A percentile compares a stretch with the other conserved stretches of the same genome.
Evolutionary conservation across 306 rosid species (phyloP).

Genomic region (Crotalaria pallida): DNA sequence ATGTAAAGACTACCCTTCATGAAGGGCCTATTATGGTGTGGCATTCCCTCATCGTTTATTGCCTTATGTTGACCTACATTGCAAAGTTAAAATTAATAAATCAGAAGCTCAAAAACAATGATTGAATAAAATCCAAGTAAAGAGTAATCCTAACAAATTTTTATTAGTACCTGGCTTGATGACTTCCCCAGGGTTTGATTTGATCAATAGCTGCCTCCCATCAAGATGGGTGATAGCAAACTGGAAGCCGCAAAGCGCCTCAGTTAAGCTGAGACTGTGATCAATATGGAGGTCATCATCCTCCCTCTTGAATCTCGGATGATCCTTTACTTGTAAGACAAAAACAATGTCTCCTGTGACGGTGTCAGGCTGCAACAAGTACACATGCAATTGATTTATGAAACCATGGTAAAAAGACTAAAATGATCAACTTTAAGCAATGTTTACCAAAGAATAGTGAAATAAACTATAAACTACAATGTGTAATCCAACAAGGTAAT

Average conservation of each 20-base stretch:
- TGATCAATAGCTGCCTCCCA: slow-evolving; percentile 77
- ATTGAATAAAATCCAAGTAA: neutral
- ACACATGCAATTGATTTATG: neutral
- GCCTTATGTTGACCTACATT: slow-evolving; percentile 55
- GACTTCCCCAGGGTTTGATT: slow-evolving; percentile 79
- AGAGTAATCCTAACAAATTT: neutral
- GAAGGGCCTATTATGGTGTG: slow-evolving; percentile 54
- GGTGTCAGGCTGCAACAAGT: slow-evolving; percentile 58
- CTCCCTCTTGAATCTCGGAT: slow-evolving; percentile 54
- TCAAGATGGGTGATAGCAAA: slow-evolving; percentile 65
- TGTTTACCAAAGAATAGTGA: neutral
- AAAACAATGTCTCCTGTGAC: slow-evolving; percentile 68
- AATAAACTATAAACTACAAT: neutral
- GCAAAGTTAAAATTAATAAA: neutral
- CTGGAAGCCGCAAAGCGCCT: slow-evolving; percentile 80
- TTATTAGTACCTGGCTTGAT: slow-evolving; percentile 61
- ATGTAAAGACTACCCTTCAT: slow-evolving; percentile 61
- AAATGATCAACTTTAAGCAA: neutral
- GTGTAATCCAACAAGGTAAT: neutral
- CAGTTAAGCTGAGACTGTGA: slow-evolving; percentile 53
- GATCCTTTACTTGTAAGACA: slow-evolving; percentile 65
- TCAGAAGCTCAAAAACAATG: neutral
- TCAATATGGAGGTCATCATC: slow-evolving; percentile 54
- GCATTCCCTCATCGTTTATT: slow-evolving; percentile 79
- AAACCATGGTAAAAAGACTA: neutral